These are phyloP conservation scores for Trichomonascaceae sp. DNA, from an alignment of 1,139 yeast species.

Conservation along the genomic window DNA sequence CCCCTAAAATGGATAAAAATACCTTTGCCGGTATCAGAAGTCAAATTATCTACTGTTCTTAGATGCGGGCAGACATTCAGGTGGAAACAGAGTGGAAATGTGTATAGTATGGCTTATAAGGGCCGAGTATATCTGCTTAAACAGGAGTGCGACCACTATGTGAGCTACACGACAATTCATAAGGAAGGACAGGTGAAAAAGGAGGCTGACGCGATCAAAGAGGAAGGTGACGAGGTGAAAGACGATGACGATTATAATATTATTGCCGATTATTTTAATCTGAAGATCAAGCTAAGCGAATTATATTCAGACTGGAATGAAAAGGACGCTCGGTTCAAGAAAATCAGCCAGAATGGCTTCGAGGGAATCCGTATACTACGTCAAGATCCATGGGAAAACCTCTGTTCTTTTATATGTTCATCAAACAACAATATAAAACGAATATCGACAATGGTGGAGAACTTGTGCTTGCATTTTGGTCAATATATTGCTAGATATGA, in stretches of 20 bases:
- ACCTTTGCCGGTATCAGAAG: slow-evolving; percentile 38
- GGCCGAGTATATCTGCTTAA: slow-evolving; percentile 32
- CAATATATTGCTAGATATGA: slow-evolving; percentile 48
- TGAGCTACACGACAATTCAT: slow-evolving; percentile 30
- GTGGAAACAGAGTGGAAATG: slow-evolving; percentile 29
- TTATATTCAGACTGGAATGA: slow-evolving; percentile 59
- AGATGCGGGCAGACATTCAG: slow-evolving; percentile 71
- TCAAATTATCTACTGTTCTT: slow-evolving; percentile 60
- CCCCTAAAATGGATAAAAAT: slow-evolving; percentile 24
- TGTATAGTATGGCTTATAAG: slow-evolving; percentile 33
- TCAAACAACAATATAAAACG: slow-evolving; percentile 94
- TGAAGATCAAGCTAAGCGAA: slow-evolving; percentile 47
- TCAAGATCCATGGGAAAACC: slow-evolving; percentile 97
- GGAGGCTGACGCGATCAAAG: neutral
- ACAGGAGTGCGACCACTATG: slow-evolving; percentile 27
- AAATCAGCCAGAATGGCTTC: slow-evolving; percentile 33
- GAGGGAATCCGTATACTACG: slow-evolving; percentile 76
- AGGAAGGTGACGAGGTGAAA: neutral
- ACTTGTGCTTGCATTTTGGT: slow-evolving; percentile 69
- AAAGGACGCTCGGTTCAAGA: slow-evolving; percentile 46
- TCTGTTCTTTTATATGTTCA: slow-evolving; percentile 85
- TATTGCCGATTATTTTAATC: slow-evolving; percentile 63
- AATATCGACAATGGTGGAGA: slow-evolving; percentile 89
- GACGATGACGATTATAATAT: slow-evolving; percentile 36
- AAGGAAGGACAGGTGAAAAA: slow-evolving; percentile 6